Evolutionary conservation across 129 eudicot species (phyloP).

Genomic region (Flaveria trinervia): DNA sequence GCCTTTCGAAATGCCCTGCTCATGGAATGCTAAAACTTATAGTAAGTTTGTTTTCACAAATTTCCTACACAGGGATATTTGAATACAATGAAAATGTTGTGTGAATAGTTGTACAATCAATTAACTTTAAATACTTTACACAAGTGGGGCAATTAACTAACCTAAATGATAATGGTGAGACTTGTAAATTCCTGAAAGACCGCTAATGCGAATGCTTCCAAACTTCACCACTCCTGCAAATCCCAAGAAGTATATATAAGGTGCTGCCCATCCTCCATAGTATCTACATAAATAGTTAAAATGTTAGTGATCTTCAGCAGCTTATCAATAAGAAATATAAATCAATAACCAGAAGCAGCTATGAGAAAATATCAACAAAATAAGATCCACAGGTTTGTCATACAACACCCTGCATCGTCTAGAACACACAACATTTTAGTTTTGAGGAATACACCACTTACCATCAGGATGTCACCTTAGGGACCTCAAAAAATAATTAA

Average conservation of each 20-base stretch:
- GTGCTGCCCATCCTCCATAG: slow-evolving; percentile 99
- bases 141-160: slow-evolving; percentile 23
- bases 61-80: neutral
- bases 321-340: slow-evolving; percentile 13
- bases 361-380: neutral
- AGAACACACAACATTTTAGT: no score
- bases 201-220: slow-evolving; percentile 89
- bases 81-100: neutral
- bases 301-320: slow-evolving; percentile 27
- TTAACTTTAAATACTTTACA: neutral
- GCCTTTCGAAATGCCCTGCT: slow-evolving; percentile 89
- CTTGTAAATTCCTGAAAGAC: slow-evolving; percentile 95
- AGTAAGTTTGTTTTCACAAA: neutral
- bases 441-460: no score
- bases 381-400: neutral
- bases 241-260: slow-evolving; percentile 89
- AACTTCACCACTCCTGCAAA: slow-evolving; percentile 92
- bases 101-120: neutral
- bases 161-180: slow-evolving; percentile 70
- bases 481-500: neutral
- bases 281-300: slow-evolving; percentile 51
- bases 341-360: slow-evolving; percentile 3
- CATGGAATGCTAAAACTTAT: slow-evolving; percentile 8
- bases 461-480: no score
- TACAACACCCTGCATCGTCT: neutral